Conservation (phyloP, 2,329 filamentous ascomycete genomes). For the Fusarium verticillioides region DNA sequence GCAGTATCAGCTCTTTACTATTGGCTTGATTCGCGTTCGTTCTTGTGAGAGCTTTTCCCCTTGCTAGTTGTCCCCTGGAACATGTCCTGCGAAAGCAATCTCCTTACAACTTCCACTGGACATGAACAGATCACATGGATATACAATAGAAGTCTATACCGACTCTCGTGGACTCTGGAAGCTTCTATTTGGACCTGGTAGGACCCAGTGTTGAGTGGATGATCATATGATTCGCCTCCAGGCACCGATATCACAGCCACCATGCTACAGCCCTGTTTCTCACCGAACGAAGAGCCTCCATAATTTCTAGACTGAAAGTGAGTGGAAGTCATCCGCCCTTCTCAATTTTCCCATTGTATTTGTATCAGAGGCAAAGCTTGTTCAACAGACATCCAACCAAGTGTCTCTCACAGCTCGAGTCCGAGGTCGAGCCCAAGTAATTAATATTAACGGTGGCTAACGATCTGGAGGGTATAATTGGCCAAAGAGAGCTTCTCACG, state of each 20-base stretch:
- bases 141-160: fast-evolving
- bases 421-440: not conserved
- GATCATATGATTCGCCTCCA: not conserved
- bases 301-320: not conserved
- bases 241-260: not conserved
- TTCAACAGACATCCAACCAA: not conserved
- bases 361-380: not conserved
- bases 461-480: not conserved
- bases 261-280: fast-evolving
- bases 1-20: fast-evolving
- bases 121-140: fast-evolving
- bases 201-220: fast-evolving
- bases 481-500: no score
- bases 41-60: not conserved
- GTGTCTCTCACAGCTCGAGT: not conserved
- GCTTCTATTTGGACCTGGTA: not conserved
- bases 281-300: not conserved
- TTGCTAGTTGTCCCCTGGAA: no score
- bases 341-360: fast-evolving
- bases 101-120: not conserved
- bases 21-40: not conserved
- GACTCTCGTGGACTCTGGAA: fast-evolving
- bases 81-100: not conserved
- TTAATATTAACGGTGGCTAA: not conserved
- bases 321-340: fast-evolving